phyloP scores from a whole-genome alignment of 2,329 filamentous ascomycete species.

The Penicillium crustosum region DNA sequence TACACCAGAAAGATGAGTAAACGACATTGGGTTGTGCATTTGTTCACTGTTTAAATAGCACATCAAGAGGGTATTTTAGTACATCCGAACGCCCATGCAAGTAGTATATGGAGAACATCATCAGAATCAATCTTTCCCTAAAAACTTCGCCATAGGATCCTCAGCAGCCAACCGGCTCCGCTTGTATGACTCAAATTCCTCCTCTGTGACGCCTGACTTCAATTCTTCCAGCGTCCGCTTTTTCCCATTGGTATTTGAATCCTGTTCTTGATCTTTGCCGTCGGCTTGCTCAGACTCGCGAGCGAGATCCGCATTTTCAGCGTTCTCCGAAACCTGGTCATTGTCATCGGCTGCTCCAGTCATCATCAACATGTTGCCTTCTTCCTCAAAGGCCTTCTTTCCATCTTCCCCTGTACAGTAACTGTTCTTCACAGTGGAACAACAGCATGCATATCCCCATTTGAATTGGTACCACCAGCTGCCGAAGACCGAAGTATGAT shows the following conservation, averaged over 20 bases:
- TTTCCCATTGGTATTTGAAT: constrained; percentile 46
- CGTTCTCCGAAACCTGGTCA: constrained; percentile 5
- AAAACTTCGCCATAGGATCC: constrained; percentile 82
- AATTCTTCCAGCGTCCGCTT: constrained; percentile 79
- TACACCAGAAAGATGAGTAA: neutral
- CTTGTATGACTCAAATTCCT: constrained; percentile 83
- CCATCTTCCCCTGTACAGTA: constrained; percentile 95
- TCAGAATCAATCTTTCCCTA: constrained; percentile 63
- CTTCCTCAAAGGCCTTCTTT: constrained; percentile 74
- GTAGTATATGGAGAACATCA: constrained; percentile 5
- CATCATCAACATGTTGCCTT: constrained; percentile 61
- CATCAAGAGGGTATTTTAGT: constrained; percentile 25
- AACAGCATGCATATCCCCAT: constrained; percentile 96
- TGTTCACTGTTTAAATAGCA: neutral
- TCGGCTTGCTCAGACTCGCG: constrained; percentile 30
- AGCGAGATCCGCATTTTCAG: constrained; percentile 21
- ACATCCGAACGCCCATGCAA: constrained; percentile 21
- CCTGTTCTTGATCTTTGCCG: constrained; percentile 33
- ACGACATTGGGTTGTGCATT: neutral
- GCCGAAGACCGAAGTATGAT: constrained; percentile 90
- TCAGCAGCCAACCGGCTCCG: constrained; percentile 70
- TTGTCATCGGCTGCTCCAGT: constrained; percentile 27
- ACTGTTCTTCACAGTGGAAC: constrained; percentile 90
- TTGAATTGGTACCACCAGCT: constrained; percentile 96
- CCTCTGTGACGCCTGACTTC: constrained; percentile 73